Percentiles rank a stretch among this genome's conserved stretches.
Evolutionary conservation across 2,329 filamentous ascomycete species (phyloP).

Genomic region (Samsoniella hepiali): DNA sequence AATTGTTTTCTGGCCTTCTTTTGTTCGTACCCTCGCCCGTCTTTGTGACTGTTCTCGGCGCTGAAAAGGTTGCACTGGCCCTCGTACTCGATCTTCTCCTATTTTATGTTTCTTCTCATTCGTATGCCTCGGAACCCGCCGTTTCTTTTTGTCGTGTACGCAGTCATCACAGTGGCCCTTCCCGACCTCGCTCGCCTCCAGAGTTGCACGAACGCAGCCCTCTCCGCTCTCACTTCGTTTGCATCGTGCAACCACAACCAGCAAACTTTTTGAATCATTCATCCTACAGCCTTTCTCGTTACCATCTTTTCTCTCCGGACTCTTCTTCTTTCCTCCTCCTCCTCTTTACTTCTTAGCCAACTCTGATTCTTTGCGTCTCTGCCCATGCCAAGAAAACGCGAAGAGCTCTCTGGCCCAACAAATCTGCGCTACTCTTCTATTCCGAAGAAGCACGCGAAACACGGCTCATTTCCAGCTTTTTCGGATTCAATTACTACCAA

Average conservation of each 20-base stretch:
- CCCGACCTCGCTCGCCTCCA: slow-evolving; percentile 12
- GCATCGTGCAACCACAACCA: slow-evolving; percentile 13
- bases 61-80: background rate
- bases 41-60: too few relatives aligned
- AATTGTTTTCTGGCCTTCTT: too few relatives aligned
- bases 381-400: background rate
- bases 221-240: slow-evolving; percentile 12
- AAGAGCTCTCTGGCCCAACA: too few relatives aligned
- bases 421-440: background rate
- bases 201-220: slow-evolving; percentile 1
- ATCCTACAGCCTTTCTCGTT: background rate
- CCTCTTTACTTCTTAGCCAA: background rate
- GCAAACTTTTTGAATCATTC: slow-evolving; percentile 10
- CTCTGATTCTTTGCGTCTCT: background rate
- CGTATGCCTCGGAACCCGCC: too few relatives aligned
- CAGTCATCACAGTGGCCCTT: background rate
- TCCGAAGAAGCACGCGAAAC: too few relatives aligned
- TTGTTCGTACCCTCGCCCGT: too few relatives aligned
- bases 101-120: background rate
- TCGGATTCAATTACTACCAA: too few relatives aligned
- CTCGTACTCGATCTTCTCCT: background rate
- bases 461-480: background rate
- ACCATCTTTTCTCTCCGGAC: background rate
- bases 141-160: background rate
- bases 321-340: background rate